Evolutionary conservation across 139 green algal species (phyloP).

Genomic region (Zygnema cylindricum): DNA sequence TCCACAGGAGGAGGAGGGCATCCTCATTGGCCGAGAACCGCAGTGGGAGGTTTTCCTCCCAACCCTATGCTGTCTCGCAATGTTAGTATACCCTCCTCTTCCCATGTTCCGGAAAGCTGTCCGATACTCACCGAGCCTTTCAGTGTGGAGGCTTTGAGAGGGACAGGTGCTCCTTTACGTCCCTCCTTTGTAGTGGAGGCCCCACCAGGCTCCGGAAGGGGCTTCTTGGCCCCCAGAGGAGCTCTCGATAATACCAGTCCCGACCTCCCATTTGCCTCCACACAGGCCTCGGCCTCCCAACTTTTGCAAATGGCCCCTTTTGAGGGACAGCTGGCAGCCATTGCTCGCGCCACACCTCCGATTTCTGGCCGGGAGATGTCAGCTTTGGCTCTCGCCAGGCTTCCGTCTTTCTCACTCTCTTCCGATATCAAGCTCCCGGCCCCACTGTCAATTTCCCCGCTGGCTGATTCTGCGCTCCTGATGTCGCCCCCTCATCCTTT

Average conservation of each 20-base stretch:
- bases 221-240: background rate
- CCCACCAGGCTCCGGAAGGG: background rate
- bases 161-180: background rate
- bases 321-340: slow-evolving; percentile 5
- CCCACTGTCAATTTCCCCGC: slow-evolving; percentile 15
- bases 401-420: slow-evolving; percentile 23
- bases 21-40: background rate
- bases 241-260: background rate
- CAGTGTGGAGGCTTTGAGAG: background rate
- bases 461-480: slow-evolving; percentile 16
- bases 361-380: slow-evolving; percentile 32
- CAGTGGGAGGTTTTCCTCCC: background rate
- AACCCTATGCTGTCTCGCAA: background rate
- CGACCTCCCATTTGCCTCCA: slow-evolving; percentile 13
- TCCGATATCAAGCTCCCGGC: slow-evolving; percentile 8
- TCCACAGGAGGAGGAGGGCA: background rate
- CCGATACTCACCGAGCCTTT: background rate
- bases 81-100: background rate
- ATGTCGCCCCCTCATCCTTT: slow-evolving; percentile 40
- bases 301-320: slow-evolving; percentile 2
- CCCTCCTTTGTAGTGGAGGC: no score
- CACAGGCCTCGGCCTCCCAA: background rate
- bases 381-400: background rate
- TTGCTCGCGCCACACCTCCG: slow-evolving; percentile 12
- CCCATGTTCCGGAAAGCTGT: slow-evolving; percentile 1